Evolutionary conservation across 441 rosid species (phyloP).

Genomic region (Macaranga tanarius): DNA sequence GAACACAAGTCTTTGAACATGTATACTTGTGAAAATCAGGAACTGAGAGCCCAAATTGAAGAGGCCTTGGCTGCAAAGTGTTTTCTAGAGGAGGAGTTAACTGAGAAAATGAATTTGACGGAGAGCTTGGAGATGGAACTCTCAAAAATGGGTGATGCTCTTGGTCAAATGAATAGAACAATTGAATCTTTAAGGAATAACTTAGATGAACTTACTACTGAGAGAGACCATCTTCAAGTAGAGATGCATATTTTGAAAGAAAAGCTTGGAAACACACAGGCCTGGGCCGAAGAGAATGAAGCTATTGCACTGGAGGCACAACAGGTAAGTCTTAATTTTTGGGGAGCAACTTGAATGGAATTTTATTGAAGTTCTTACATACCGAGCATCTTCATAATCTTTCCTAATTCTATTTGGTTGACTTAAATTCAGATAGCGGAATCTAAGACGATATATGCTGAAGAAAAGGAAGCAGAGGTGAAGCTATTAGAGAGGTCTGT

Average conservation of each 20-base stretch:
- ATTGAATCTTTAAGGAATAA: constrained; percentile 53
- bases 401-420: constrained; percentile 18
- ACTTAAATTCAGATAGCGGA: constrained; percentile 63
- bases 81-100: constrained; percentile 57
- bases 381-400: neutral
- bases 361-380: neutral
- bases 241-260: constrained; percentile 65
- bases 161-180: constrained; percentile 62
- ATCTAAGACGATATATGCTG: constrained; percentile 67
- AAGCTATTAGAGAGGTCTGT: constrained; percentile 88
- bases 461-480: constrained; percentile 90
- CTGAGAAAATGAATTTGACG: constrained; percentile 46
- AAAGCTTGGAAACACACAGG: constrained; percentile 51
- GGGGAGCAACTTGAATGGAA: neutral
- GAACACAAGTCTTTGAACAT: constrained; percentile 36
- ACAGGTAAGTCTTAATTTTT: constrained; percentile 48
- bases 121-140: constrained; percentile 84
- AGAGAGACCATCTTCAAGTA: constrained; percentile 60
- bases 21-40: constrained; percentile 50
- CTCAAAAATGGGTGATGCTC: constrained; percentile 55
- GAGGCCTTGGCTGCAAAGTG: constrained; percentile 47
- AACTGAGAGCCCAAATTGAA: constrained; percentile 34
- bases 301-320: constrained; percentile 67
- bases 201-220: constrained; percentile 49
- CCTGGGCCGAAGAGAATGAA: constrained; percentile 68